Evolutionary conservation across 2,329 filamentous ascomycete genomes (phyloP).

Genomic region (Claviceps humidiphila): DNA sequence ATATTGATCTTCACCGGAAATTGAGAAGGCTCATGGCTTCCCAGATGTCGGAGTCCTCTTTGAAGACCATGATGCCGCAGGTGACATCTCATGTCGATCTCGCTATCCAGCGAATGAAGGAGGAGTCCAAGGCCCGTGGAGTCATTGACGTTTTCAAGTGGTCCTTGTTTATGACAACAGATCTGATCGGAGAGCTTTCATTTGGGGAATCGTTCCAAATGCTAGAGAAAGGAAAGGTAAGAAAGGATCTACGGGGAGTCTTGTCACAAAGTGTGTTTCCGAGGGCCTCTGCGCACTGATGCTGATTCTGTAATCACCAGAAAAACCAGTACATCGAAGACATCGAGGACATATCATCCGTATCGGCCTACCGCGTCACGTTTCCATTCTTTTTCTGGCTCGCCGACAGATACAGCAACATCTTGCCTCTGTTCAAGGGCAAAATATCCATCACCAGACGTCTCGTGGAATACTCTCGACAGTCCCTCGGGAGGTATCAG

Average conservation of each 20-base stretch:
- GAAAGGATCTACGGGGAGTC: neutral
- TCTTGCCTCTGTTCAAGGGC: conserved; percentile 12
- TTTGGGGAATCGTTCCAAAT: conserved; percentile 43
- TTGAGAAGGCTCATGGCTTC: conserved; percentile 29
- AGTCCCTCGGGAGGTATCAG: conserved; percentile 18
- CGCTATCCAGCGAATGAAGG: conserved; percentile 28
- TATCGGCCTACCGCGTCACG: conserved; percentile 13
- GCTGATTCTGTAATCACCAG: neutral
- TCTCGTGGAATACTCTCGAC: conserved; percentile 13
- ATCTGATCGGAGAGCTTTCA: conserved; percentile 38
- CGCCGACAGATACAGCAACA: conserved; percentile 7
- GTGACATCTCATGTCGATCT: conserved; percentile 24
- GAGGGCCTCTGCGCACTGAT: neutral
- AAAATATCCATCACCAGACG: conserved; percentile 6
- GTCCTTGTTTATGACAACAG: conserved; percentile 40
- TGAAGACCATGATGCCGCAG: conserved; percentile 18
- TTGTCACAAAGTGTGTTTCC: neutral
- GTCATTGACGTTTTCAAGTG: conserved; percentile 37
- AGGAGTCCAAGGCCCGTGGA: conserved; percentile 26
- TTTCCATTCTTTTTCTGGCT: conserved; percentile 17
- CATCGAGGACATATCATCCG: conserved; percentile 16
- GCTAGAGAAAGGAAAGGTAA: conserved; percentile 35
- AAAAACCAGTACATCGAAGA: conserved; percentile 26
- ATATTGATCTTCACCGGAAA: conserved; percentile 25
- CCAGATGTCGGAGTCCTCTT: conserved; percentile 23